Evolutionary conservation across 371 early-diverging fungal genomes (phyloP).

Genomic region (Mucor sp.): DNA sequence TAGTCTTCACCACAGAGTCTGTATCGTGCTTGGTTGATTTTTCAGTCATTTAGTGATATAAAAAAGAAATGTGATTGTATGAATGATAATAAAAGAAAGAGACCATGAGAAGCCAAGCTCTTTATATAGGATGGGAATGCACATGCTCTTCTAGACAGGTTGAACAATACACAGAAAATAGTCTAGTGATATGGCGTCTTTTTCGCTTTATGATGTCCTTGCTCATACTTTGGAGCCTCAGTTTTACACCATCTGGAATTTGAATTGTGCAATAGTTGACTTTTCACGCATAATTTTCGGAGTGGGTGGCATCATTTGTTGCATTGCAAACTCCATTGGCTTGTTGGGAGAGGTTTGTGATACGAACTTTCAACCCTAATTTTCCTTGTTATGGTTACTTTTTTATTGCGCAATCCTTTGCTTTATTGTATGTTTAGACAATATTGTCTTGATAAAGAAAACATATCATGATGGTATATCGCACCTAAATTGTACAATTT

Average conservation of each 20-base stretch:
- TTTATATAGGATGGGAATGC: not conserved
- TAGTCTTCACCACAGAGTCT: not conserved
- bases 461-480: not conserved
- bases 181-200: not conserved
- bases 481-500: not conserved
- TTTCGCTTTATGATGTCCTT: not conserved
- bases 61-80: not conserved
- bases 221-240: not conserved
- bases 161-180: not conserved
- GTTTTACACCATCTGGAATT: not conserved
- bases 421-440: not conserved
- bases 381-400: not conserved
- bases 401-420: not conserved
- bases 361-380: not conserved
- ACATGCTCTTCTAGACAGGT: not conserved
- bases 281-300: not conserved
- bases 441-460: not conserved
- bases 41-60: not conserved
- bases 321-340: not conserved
- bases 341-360: not conserved
- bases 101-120: not conserved
- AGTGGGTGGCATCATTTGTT: not conserved
- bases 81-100: not conserved
- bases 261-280: slow-evolving; percentile 6
- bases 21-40: not conserved